Base-by-base conservation (phyloP, 208 protist genomes). In the Trypanosoma conorhini region DNA sequence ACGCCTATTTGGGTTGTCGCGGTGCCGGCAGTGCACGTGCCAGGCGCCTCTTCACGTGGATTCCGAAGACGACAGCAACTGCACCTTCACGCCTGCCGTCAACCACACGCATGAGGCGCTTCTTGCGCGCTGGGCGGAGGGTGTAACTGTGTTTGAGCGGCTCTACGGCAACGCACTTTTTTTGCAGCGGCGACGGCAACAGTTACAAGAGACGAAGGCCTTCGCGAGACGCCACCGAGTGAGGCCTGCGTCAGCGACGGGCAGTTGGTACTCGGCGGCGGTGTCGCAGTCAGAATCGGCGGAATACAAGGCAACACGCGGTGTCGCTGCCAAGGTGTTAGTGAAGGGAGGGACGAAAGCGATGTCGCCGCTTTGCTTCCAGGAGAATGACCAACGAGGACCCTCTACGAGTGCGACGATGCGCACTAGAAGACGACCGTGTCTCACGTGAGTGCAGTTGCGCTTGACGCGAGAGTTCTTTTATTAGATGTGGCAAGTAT, bases 151-250 rank as follows among this genome's bases (percentile, higher is more conserved):
- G 12, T 72, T 72, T 66, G 67, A 72, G 38, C 67, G 67, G 22
- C 33, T 72, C 13, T 72, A 72, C n/a, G 67, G 67, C 10, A 72
- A 72, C 26, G 67, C 67, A 17, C 50, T 72, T 15, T 72, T 66
- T 66, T 33, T 72, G 26, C 48, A 63, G 48, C 28, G 48, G 9
- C 54, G 33, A 26, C 40, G 50, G 33, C 35, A 66, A 31, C 30
- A 33, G 56, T 9, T 66, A 21, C 31, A 55, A 3, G 35, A 26
- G n/a, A n/a, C 30, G 26, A 17, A n/a, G 24, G 40, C 21, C 0
- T 22, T 13, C 31, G 26, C 46, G 42, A 46, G 42, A 46, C 8
- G 42, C 15, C 9, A 46, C 42, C 13, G 5, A 46, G 42, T 46
- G 42, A 3, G 42, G 42, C 9, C 42, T 2, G 15, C 42, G 1